Percentiles rank a stretch among this genome's conserved stretches.
Conservation (phyloP, 2,329 filamentous ascomycete genomes). For the Penicillium hesseltinei region DNA sequence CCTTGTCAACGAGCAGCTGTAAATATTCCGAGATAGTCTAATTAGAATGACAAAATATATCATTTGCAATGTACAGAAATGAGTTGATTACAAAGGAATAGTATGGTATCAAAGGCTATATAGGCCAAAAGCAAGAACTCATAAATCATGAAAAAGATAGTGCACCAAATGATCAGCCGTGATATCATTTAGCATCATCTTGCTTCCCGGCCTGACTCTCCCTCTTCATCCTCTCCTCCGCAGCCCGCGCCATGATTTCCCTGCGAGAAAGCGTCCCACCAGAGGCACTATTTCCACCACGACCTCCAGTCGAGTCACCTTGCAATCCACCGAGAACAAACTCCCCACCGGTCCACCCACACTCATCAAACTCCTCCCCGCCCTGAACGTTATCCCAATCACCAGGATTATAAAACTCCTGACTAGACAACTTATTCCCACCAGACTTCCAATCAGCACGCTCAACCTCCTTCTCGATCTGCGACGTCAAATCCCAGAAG, state of each 20-base stretch:
- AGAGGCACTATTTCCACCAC: constrained; percentile 26
- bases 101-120: not conserved
- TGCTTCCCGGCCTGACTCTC: constrained; percentile 43
- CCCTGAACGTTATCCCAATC: constrained; percentile 51
- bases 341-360: constrained; percentile 75
- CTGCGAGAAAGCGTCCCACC: constrained; percentile 56
- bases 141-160: constrained; percentile 7
- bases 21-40: constrained; percentile 11
- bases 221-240: constrained; percentile 64
- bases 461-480: constrained; percentile 85
- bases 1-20: constrained; percentile 63
- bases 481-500: constrained; percentile 86
- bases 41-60: not conserved
- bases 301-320: constrained; percentile 41
- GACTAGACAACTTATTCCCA: constrained; percentile 60
- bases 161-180: not conserved
- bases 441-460: constrained; percentile 72
- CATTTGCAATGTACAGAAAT: not conserved
- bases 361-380: constrained; percentile 62
- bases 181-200: constrained; percentile 16
- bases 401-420: constrained; percentile 60
- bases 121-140: not conserved
- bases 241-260: constrained; percentile 72
- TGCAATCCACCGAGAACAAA: constrained; percentile 66
- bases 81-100: not conserved